Evolutionary conservation across 768 basidiomycete genomes (phyloP), one percentile per base, ranked within the genome.

Genomic region (Lactarius quietus): DNA sequence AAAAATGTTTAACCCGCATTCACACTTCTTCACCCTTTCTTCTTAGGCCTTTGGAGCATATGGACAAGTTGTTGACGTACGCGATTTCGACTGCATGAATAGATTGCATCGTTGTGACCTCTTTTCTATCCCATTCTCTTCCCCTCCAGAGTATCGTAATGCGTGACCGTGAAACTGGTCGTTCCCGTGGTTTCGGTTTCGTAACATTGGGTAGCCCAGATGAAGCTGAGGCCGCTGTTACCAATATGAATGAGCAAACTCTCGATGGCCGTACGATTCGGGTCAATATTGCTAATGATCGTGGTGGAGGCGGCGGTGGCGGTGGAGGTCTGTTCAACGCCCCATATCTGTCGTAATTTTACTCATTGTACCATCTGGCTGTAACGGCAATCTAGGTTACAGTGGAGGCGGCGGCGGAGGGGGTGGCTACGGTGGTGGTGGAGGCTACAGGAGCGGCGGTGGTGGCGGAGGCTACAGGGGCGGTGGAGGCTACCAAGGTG

Each of bases 131-230:
- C 41, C 41, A 9, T 57, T 15, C 38, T 12, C 18, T 48, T 45
- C 35, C 75, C 64, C 75, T 78, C 70, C 78, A 96, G 93, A 90
- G 89, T 70, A 93, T 95, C 79, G 93, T 95, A 76, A 95, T 95
- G 94, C 90, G 92, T 80, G 95, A 98, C 81, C 93, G 94, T 74
- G 95, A 96, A 74, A 97, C 95, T 70, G 93, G 93, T 67, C 92
- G 95, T 73, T 95, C 93, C 68, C 90, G 95, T 75, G 95, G 95
- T 73, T 98, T 98, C 77, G 95, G 94, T 67, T 98, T 98, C 79
- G 95, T 97, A 66, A 93, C 91, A 58, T 94, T 80, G 75, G 76
- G 79, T 66, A 74, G 76, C 54, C 53, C 72, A 14, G 72, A 77
- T 29, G 93, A 95, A 76, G 95, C 95, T 52, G 80, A 89, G 26